A percentile compares a stretch with the other conserved stretches of the same genome.
These are phyloP conservation scores for Acanthamoeba culbertsoni DNA, from an alignment of 208 protist species.

Conservation along the genomic window DNA sequence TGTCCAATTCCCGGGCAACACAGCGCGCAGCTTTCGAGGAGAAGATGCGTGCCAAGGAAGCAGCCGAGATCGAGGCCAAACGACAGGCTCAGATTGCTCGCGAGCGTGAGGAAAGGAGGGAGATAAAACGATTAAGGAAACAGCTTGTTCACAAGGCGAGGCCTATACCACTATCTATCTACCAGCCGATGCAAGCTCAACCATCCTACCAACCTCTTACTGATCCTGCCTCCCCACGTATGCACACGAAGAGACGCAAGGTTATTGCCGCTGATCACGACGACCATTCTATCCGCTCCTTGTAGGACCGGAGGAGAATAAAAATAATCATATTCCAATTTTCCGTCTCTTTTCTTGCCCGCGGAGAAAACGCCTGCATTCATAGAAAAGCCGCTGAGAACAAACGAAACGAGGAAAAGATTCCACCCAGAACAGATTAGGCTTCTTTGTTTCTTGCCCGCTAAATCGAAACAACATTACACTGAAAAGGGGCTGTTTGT, in stretches of 20 bases:
- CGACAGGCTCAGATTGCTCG: not conserved
- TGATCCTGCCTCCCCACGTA: not conserved
- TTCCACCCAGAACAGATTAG: not conserved
- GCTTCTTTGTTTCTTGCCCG: not conserved
- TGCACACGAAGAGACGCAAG: not conserved
- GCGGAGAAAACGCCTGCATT: not conserved
- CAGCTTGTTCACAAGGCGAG: not conserved
- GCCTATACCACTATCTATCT: not conserved
- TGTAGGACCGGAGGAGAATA: not conserved
- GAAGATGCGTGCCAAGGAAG: not conserved
- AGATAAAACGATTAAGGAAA: not conserved
- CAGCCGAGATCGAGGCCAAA: not conserved
- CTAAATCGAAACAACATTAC: not conserved
- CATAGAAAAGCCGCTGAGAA: not conserved
- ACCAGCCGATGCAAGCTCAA: not conserved
- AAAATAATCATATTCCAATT: not conserved
- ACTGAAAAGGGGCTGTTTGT: no score
- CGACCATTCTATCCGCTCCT: no score
- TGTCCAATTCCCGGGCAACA: not conserved
- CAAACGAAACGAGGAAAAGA: not conserved
- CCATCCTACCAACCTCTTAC: not conserved
- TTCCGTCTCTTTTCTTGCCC: no score
- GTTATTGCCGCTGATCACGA: not conserved
- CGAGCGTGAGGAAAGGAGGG: slow-evolving; percentile 14
- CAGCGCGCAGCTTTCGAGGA: slow-evolving; percentile 1